A percentile compares a stretch with the other conserved stretches of the same genome.
phyloP scores from a whole-genome alignment of 176 grass and related monocot genomes.

The Triticum urartu region DNA sequence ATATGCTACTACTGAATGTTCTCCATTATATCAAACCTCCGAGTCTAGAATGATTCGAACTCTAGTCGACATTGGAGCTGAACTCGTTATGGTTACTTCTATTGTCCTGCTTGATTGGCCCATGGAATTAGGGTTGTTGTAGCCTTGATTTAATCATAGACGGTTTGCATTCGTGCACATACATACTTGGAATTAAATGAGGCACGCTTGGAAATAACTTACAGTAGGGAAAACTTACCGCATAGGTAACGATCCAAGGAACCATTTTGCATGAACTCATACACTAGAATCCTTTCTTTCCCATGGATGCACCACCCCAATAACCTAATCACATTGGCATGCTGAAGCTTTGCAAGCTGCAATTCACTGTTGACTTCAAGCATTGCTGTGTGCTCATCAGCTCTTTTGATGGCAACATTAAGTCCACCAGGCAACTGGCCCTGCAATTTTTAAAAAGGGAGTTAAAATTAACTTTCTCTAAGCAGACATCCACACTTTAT shows the following conservation, averaged over 20 bases:
- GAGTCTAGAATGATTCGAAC: conserved; percentile 35
- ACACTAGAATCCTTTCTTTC: too few relatives aligned
- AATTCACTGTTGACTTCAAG: conserved; percentile 37
- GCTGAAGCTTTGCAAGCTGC: conserved; percentile 28
- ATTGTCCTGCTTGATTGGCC: conserved; percentile 41
- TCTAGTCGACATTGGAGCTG: conserved; percentile 27
- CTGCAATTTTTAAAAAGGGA: conserved; percentile 11
- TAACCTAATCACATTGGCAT: conserved; percentile 34
- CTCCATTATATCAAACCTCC: background rate
- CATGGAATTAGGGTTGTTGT: background rate
- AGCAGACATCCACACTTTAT: background rate
- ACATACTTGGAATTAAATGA: background rate
- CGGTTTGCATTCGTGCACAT: background rate
- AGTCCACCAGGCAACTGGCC: conserved; percentile 19
- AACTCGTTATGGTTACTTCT: conserved; percentile 38
- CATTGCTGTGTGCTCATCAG: background rate
- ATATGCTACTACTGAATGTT: background rate
- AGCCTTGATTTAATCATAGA: background rate
- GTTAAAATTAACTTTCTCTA: background rate
- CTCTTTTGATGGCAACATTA: conserved; percentile 40
- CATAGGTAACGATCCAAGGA: too few relatives aligned
- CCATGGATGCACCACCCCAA: conserved; percentile 3
- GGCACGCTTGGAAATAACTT: background rate
- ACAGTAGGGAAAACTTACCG: too few relatives aligned
- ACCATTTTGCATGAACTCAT: too few relatives aligned